These are phyloP conservation scores for Pichia sp. DNA, from an alignment of 1,139 yeast species.

Conservation along the genomic window DNA sequence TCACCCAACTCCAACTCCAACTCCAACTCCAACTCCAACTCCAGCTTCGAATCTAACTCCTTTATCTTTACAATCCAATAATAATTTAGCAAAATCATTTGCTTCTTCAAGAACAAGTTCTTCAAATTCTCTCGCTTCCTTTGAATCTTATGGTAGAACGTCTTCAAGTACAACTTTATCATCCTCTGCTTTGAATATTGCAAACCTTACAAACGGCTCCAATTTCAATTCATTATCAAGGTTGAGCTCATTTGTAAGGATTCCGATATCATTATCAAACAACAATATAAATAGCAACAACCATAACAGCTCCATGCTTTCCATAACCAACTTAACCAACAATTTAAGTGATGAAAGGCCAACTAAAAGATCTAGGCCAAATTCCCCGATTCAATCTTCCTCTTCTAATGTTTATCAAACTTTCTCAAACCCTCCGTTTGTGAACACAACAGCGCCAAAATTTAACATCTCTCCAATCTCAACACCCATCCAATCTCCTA, in stretches of 20 bases:
- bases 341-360: slow-evolving; percentile 10
- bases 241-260: slow-evolving; percentile 3
- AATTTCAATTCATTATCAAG: slow-evolving; percentile 4
- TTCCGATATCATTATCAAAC: neutral
- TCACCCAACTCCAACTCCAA: no score
- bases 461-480: slow-evolving; percentile 21
- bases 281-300: slow-evolving; percentile 12
- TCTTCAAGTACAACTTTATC: slow-evolving; percentile 27
- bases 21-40: no score
- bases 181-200: slow-evolving; percentile 11
- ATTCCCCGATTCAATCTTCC: slow-evolving; percentile 44
- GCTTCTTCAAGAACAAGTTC: slow-evolving; percentile 28
- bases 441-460: slow-evolving; percentile 28
- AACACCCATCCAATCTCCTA: slow-evolving; percentile 32
- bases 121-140: slow-evolving; percentile 26
- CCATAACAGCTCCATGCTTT: slow-evolving; percentile 21
- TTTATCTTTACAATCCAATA: no score
- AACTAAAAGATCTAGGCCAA: slow-evolving; percentile 63
- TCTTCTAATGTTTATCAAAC: slow-evolving; percentile 14
- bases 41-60: no score
- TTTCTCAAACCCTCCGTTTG: slow-evolving; percentile 15
- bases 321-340: slow-evolving; percentile 23
- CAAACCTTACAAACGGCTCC: neutral
- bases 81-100: slow-evolving; percentile 16
- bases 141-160: slow-evolving; percentile 22